Evolutionary conservation across 192 early-diverging fungal genomes (phyloP).

Genomic region (Podila horticola): DNA sequence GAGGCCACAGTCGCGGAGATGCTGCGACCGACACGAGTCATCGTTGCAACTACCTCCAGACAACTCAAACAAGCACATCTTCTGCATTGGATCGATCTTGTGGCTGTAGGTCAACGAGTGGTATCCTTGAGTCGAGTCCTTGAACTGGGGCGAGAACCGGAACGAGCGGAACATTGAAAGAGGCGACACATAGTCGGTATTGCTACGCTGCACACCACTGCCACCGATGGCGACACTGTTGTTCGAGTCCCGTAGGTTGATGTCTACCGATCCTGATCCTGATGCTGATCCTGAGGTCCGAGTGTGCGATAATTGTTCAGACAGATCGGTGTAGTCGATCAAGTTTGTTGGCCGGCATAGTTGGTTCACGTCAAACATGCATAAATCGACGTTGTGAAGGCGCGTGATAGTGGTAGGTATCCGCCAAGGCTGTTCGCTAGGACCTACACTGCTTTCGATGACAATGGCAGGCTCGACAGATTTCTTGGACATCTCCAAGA

Average conservation of each 20-base stretch:
- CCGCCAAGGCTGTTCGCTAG: neutral
- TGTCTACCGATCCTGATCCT: too few species aligned
- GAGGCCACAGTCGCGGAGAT: slow-evolving; percentile 25
- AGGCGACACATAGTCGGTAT: slow-evolving; percentile 23
- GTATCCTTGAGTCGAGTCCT: slow-evolving; percentile 15
- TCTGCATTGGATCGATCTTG: slow-evolving; percentile 35
- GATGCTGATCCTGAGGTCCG: too few species aligned
- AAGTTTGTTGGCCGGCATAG: neutral
- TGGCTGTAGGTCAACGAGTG: slow-evolving; percentile 39
- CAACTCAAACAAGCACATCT: slow-evolving; percentile 45
- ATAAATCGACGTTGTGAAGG: neutral
- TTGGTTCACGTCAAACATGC: neutral
- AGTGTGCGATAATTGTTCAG: neutral
- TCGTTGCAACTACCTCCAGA: slow-evolving; percentile 45
- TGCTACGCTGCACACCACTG: neutral
- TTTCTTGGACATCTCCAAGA: neutral
- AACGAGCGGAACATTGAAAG: slow-evolving; percentile 35
- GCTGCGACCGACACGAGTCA: slow-evolving; percentile 39
- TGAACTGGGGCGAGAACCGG: slow-evolving; percentile 24
- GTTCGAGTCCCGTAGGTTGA: too few species aligned
- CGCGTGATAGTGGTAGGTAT: neutral
- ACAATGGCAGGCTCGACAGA: neutral
- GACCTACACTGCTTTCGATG: neutral
- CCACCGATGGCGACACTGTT: too few species aligned
- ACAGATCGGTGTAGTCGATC: neutral